Conservation (phyloP, 108 stramenopile species). For the Pseudonitzschia multistriata region DNA sequence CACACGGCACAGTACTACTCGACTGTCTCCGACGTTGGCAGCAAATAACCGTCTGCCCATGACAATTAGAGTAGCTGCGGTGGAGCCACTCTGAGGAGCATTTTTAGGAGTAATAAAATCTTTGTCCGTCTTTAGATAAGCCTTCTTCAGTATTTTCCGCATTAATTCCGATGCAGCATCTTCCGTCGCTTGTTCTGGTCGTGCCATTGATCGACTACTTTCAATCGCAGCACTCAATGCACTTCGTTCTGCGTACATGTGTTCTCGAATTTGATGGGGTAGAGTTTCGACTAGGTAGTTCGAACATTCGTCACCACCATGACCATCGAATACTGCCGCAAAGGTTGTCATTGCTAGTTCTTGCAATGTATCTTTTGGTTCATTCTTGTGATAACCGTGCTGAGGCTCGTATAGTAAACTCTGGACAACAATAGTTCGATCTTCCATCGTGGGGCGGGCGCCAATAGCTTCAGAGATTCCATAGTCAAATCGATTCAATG, state of each 20-base stretch:
- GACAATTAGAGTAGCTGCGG: slow-evolving; percentile 89
- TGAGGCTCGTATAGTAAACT: slow-evolving; percentile 77
- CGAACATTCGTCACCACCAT: slow-evolving; percentile 93
- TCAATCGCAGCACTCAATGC: slow-evolving; percentile 74
- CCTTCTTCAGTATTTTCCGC: slow-evolving; percentile 80
- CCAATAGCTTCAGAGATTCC: slow-evolving; percentile 95
- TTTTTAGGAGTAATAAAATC: slow-evolving; percentile 88
- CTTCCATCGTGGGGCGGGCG: slow-evolving; percentile 94
- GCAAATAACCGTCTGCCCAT: slow-evolving; percentile 90
- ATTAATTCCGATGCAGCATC: slow-evolving; percentile 88
- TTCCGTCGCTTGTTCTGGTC: slow-evolving; percentile 69
- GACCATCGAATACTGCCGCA: slow-evolving; percentile 97
- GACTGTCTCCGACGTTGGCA: slow-evolving; percentile 96
- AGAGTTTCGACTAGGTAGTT: slow-evolving; percentile 87
- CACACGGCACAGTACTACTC: slow-evolving; percentile 87
- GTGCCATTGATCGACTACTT: slow-evolving; percentile 58
- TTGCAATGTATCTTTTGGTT: slow-evolving; percentile 74
- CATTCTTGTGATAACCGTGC: slow-evolving; percentile 80
- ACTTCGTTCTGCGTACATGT: slow-evolving; percentile 77
- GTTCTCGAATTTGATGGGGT: slow-evolving; percentile 74
- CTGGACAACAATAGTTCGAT: slow-evolving; percentile 85
- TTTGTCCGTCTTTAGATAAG: slow-evolving; percentile 90
- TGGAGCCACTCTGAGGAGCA: slow-evolving; percentile 91
- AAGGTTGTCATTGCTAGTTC: slow-evolving; percentile 89
- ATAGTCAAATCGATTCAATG: slow-evolving; percentile 94